Evolutionary conservation across 768 basidiomycete genomes (phyloP).

Genomic region (Amanita phalloides): DNA sequence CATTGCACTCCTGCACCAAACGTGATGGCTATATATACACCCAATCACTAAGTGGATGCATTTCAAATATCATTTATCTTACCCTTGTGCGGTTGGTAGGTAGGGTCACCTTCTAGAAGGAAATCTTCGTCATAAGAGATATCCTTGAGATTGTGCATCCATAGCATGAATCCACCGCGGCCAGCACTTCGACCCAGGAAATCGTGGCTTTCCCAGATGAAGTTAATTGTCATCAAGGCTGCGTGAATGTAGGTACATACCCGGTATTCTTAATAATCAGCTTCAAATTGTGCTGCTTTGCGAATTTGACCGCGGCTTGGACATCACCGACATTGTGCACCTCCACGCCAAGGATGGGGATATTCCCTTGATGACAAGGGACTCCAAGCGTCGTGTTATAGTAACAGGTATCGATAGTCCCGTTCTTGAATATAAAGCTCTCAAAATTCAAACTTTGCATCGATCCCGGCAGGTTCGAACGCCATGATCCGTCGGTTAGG

Average conservation of each 20-base stretch:
- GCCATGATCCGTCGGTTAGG: not conserved
- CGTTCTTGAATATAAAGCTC: not conserved
- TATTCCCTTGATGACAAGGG: not conserved
- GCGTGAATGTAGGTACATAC: constrained; percentile 1
- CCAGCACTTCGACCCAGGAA: constrained; percentile 33
- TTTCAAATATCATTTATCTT: not conserved
- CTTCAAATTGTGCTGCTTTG: constrained; percentile 21
- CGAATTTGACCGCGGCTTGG: constrained; percentile 15
- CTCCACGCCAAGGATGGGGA: constrained; percentile 21
- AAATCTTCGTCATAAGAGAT: constrained; percentile 7
- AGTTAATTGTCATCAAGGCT: too few relatives aligned
- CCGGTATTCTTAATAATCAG: constrained; percentile 28
- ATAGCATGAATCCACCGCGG: constrained; percentile 26
- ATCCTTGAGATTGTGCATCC: constrained; percentile 27
- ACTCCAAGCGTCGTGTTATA: not conserved
- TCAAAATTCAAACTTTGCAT: not conserved
- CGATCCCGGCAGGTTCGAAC: not conserved
- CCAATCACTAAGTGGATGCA: not conserved
- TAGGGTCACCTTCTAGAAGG: not conserved
- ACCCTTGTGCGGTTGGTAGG: not conserved
- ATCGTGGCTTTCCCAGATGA: constrained; percentile 22
- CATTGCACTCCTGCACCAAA: constrained; percentile 36
- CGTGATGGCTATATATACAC: constrained; percentile 14
- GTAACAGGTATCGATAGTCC: not conserved
- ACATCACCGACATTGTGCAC: constrained; percentile 26